A percentile compares a stretch with the other conserved stretches of the same genome.
Evolutionary conservation across 2,329 filamentous ascomycete genomes (phyloP).

Genomic region (Chaetothyriales sp.): DNA sequence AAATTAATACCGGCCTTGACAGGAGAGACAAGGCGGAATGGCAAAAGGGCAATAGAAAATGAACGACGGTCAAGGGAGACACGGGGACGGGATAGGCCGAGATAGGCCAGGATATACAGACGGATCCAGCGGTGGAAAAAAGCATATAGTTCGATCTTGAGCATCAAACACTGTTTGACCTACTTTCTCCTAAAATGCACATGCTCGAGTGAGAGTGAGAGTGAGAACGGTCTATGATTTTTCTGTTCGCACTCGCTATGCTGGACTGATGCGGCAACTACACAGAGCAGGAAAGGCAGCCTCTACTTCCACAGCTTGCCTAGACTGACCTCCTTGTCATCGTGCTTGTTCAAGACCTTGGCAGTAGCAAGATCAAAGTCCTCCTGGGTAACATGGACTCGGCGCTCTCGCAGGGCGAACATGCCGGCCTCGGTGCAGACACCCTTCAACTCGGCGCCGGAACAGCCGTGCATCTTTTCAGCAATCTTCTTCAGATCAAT

Average conservation of each 20-base stretch:
- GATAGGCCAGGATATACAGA: too few species aligned
- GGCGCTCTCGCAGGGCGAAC: slow-evolving; percentile 87
- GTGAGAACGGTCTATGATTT: too few species aligned
- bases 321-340: slow-evolving; percentile 89
- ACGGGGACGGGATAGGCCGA: too few species aligned
- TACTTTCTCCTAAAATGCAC: too few species aligned
- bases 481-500: slow-evolving; percentile 98
- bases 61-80: too few species aligned
- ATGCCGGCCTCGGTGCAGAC: slow-evolving; percentile 98
- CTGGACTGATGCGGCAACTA: background rate
- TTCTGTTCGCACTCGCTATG: too few species aligned
- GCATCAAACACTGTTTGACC: too few species aligned
- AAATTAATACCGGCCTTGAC: too few species aligned
- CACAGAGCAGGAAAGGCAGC: background rate
- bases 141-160: background rate
- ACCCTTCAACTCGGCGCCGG: slow-evolving; percentile 92
- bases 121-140: too few species aligned
- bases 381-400: slow-evolving; percentile 96
- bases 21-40: too few species aligned
- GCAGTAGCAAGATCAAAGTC: slow-evolving; percentile 97
- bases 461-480: slow-evolving; percentile 99
- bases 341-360: slow-evolving; percentile 99
- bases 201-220: background rate
- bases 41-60: too few species aligned
- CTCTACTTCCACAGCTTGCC: slow-evolving; percentile 68